Base-by-base conservation (phyloP, 1,139 yeast genomes). In the Yarrowia galli region DNA sequence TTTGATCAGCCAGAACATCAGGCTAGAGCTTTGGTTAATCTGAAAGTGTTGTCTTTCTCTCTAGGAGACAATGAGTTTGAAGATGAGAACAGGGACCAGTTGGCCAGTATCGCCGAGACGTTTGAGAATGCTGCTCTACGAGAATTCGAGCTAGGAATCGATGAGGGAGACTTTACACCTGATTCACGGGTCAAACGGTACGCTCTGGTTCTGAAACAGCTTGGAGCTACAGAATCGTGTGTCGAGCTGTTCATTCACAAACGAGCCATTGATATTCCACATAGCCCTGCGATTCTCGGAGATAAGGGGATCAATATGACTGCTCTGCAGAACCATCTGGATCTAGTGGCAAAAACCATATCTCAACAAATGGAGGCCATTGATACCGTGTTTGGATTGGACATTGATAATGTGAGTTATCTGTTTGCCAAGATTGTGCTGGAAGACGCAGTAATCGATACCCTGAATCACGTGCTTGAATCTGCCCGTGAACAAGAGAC, bases 101-200 rank as follows among this genome's bases (percentile, higher is more conserved):
- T 89, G 65, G 82, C 82, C 46, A 81, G 89, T 1, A 81, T 88
- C n/a, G 78, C 87, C 63, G 96, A 89, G 73, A 81, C 90, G 46
- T 91, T 91, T 75, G 89, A 89, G 67, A 89, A 85, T 74, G 92
- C 96, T 0, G 83, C 90, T 10, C 75, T 91, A 42, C 79, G 87
- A 63, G 97, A 92, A 72, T 82, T 92, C 71, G 96, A 89, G 68
- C 79, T 82, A 46, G 79, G 77, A 7, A 85, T 85, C 72, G 87
- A 85, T 66, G 77, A 81, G 2, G 80, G 83, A 67, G 87, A 89
- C 67, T 83, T 74, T 69, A 73, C 73, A 20, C 32, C 51, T 0
- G 64, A 58, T 2, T 28, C 42, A 2, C 80, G 72, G 40, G 81
- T 79, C 45, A 75, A 76, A 66, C 81, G 73, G 67, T 78, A 71